Conservation (phyloP, 331 rosid species). For the Pyracantha coccinea region DNA sequence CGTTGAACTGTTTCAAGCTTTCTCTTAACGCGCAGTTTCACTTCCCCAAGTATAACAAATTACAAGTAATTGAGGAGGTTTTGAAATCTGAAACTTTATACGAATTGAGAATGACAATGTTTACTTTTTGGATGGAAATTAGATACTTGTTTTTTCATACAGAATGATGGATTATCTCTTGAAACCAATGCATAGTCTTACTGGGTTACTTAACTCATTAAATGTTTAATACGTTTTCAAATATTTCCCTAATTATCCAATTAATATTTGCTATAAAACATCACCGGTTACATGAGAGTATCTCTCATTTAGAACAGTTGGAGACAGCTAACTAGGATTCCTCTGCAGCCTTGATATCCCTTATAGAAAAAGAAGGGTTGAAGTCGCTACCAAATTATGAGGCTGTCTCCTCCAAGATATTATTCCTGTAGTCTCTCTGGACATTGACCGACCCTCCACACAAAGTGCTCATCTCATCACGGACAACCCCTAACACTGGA, state of each 20-base stretch:
- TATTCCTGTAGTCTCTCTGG: background rate
- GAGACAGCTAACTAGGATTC: background rate
- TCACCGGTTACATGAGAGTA: background rate
- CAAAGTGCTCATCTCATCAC: background rate
- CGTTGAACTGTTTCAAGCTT: background rate
- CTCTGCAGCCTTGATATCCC: background rate
- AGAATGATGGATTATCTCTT: background rate
- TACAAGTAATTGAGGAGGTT: background rate
- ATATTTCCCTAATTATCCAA: background rate
- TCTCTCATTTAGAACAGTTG: too few relatives aligned
- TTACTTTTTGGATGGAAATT: background rate
- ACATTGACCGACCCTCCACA: background rate
- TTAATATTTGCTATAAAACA: too few relatives aligned
- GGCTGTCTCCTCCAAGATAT: background rate
- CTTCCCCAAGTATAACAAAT: background rate
- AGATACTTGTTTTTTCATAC: background rate
- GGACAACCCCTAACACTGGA: too few relatives aligned
- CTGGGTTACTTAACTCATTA: background rate
- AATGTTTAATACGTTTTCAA: background rate
- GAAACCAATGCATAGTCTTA: too few relatives aligned
- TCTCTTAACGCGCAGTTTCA: background rate
- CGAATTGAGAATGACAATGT: background rate
- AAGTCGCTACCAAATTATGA: background rate
- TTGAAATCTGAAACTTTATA: background rate
- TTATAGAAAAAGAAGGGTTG: background rate